phyloP scores from a whole-genome alignment of 306 rosid genomes.

The Vachellia collinsii region DNA sequence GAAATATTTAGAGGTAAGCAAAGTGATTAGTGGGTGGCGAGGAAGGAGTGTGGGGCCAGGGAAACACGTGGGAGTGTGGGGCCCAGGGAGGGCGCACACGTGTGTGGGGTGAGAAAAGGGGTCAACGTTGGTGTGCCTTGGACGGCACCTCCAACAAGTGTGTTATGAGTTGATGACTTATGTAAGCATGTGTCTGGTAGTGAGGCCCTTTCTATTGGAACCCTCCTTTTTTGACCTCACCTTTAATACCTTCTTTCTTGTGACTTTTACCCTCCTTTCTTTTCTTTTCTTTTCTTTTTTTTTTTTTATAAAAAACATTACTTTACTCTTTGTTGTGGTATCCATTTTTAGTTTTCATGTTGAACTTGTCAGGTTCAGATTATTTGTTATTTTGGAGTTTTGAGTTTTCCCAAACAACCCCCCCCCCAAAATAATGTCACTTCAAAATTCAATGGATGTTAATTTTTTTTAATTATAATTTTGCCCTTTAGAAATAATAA shows the following conservation, averaged over 20 bases:
- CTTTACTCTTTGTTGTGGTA: background rate
- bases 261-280: too few species aligned
- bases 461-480: background rate
- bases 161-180: background rate
- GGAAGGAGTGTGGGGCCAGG: background rate
- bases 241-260: background rate
- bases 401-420: background rate
- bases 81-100: background rate
- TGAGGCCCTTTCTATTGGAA: background rate
- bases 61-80: background rate
- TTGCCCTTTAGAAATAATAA: background rate
- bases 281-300: background rate
- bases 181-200: background rate
- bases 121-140: conserved; percentile 24
- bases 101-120: background rate
- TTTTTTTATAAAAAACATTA: background rate
- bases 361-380: background rate
- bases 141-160: background rate
- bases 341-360: too few species aligned
- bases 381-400: background rate
- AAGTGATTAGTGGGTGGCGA: too few species aligned
- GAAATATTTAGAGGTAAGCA: too few species aligned
- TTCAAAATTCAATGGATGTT: background rate
- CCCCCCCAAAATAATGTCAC: background rate
- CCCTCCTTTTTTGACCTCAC: background rate